Evolutionary conservation across 1,284 basidiomycete species (phyloP).

Genomic region (Mycosarcoma mackinlayi): DNA sequence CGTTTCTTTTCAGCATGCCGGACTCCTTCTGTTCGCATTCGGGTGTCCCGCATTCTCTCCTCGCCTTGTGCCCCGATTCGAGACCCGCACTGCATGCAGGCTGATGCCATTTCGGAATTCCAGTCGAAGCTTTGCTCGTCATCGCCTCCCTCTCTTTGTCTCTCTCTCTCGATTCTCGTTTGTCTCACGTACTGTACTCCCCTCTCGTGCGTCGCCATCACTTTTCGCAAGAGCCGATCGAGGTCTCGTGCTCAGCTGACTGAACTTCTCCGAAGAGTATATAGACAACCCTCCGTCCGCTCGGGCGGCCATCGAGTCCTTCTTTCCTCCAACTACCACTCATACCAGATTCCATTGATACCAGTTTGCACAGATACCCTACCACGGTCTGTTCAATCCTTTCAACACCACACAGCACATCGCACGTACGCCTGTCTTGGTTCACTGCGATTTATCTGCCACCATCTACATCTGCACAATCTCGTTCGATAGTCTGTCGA

Average conservation of each 20-base stretch:
- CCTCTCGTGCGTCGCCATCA: not conserved
- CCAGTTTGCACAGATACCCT: slow-evolving; percentile 33
- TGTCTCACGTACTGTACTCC: not conserved
- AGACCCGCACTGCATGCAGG: not conserved
- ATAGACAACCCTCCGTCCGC: slow-evolving; percentile 10
- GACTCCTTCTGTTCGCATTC: not conserved
- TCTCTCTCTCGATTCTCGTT: not conserved
- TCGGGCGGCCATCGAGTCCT: not conserved
- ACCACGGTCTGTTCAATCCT: slow-evolving; percentile 34
- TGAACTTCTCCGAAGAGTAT: slow-evolving; percentile 14
- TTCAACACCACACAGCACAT: slow-evolving; percentile 2
- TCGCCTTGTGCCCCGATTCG: slow-evolving; percentile 2
- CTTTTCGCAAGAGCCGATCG: slow-evolving; percentile 1
- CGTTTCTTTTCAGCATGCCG: too few species aligned
- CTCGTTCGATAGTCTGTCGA: slow-evolving; percentile 37
- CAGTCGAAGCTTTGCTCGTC: slow-evolving; percentile 5
- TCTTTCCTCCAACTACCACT: slow-evolving; percentile 9
- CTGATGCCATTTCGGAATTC: slow-evolving; percentile 17
- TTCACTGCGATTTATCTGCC: slow-evolving; percentile 29
- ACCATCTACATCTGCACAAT: slow-evolving; percentile 1
- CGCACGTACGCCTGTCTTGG: slow-evolving; percentile 50
- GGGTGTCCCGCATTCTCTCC: not conserved
- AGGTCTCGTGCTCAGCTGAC: slow-evolving; percentile 3
- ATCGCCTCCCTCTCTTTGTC: not conserved
- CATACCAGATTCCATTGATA: slow-evolving; percentile 39